Base-by-base conservation (phyloP, 805 yeast genomes). In the Candida montana region DNA sequence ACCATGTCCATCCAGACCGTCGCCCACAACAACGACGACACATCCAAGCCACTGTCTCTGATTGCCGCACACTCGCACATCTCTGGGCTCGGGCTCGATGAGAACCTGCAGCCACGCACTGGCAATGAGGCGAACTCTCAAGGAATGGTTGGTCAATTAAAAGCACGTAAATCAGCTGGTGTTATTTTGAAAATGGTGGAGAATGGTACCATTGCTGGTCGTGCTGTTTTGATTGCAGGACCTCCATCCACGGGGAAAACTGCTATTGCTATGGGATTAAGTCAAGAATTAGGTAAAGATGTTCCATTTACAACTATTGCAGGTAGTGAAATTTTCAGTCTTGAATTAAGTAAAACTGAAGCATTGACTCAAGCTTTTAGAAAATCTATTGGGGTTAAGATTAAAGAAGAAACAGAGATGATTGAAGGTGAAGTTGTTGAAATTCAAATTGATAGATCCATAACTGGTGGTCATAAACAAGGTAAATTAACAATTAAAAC, bases 221-320 rank as follows among this genome's bases (percentile, higher is more conserved):
- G 97, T 52, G 97, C 98, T 2, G 93, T 90, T 17, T 67, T 93
- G 48, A 74, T 93, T 46, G 98, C 99, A 0, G 99, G 99, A 31
- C 98, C 98, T 10, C 99, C 99, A 23, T 87, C 96, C 12, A 93
- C 99, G 0, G 99, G 99, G 64, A 93, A 93, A 64, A 93, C 99
- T 3, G 99, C 99, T 30, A 77, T 93, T 54, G 99, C 99, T 12
- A 84, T 89, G 83, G 99, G 97, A 15, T 71, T 84, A 31, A 74
- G 89, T 3, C 90, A 83, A 59, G 80, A 77, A 39, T 68, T 84
- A 52, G 82, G 82, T 9, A 59, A 57, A 26, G 72, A 65, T 48
- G 97, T 93, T 45, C 99, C 99, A 31, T 93, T 93, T 64, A 91
- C 97, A 31, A 88, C 95, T 9, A 75, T 93, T 62, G 91, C 95